phyloP scores from a whole-genome alignment of 208 protist species.

The Novymonas esmeraldas region DNA sequence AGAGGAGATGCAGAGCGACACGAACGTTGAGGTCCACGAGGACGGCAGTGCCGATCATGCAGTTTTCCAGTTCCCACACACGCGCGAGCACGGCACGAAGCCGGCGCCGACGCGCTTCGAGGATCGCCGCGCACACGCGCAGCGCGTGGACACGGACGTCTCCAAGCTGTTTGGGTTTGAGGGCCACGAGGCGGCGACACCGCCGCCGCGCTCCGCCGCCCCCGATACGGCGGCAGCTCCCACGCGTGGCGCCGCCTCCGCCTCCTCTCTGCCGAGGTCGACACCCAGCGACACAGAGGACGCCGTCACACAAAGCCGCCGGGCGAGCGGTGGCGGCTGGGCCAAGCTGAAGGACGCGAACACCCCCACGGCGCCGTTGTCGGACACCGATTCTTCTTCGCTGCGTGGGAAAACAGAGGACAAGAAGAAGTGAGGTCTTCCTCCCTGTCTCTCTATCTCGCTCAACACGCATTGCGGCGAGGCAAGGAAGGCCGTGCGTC shows the following conservation, averaged over 20 bases:
- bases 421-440: neutral
- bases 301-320: slow-evolving; percentile 6
- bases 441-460: no score
- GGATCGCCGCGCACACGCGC: slow-evolving; percentile 37
- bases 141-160: slow-evolving; percentile 47
- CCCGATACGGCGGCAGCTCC: neutral
- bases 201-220: no score
- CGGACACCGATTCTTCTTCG: neutral
- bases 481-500: no score
- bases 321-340: slow-evolving; percentile 9
- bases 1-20: slow-evolving; percentile 36
- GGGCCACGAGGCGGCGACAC: no score
- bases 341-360: slow-evolving; percentile 1
- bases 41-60: slow-evolving; percentile 49
- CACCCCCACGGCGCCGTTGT: neutral
- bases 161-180: slow-evolving; percentile 32
- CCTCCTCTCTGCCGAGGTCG: slow-evolving; percentile 16
- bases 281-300: neutral
- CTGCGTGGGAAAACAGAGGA: neutral
- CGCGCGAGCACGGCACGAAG: slow-evolving; percentile 53
- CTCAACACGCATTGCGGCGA: no score
- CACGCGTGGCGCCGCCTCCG: neutral
- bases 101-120: slow-evolving; percentile 29
- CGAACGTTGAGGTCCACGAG: slow-evolving; percentile 65
- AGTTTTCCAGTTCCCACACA: slow-evolving; percentile 78